Conservation (phyloP, 169 alveolate species). For the Babesia sp. region DNA sequence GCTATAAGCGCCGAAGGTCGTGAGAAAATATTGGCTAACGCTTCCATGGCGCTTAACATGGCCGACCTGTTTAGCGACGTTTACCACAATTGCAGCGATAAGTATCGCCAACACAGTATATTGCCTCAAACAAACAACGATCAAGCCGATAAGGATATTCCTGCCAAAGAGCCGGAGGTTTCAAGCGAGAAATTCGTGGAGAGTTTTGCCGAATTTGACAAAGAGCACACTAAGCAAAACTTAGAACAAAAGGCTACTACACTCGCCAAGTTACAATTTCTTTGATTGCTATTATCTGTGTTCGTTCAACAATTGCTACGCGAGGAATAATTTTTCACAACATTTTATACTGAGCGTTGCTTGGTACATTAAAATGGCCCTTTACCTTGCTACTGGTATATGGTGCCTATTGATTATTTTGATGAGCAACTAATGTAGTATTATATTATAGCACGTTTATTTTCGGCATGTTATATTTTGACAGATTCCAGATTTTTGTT, state of each 20-base stretch:
- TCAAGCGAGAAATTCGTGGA: background rate
- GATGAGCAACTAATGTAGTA: background rate
- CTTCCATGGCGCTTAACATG: slow-evolving; percentile 56
- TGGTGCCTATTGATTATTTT: background rate
- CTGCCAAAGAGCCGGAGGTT: slow-evolving; percentile 8
- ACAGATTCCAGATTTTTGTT: slow-evolving; percentile 33
- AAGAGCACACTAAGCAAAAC: slow-evolving; percentile 28
- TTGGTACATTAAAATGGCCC: background rate
- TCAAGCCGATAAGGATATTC: background rate
- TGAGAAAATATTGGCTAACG: slow-evolving; percentile 35
- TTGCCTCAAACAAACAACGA: slow-evolving; percentile 28
- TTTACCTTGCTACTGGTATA: no score
- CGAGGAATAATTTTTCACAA: no score
- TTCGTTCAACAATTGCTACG: no score
- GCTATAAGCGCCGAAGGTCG: slow-evolving; percentile 25
- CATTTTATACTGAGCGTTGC: background rate
- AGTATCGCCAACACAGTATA: slow-evolving; percentile 56
- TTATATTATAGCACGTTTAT: background rate
- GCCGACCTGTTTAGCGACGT: slow-evolving; percentile 55
- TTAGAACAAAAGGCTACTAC: slow-evolving; percentile 39
- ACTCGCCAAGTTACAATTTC: slow-evolving; percentile 56
- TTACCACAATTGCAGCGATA: slow-evolving; percentile 58
- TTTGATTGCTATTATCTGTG: no score
- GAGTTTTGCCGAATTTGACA: slow-evolving; percentile 59
- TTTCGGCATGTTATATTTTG: slow-evolving; percentile 3